Evolutionary conservation across 306 rosid genomes (phyloP).

Genomic region (Dryas alaskensis): DNA sequence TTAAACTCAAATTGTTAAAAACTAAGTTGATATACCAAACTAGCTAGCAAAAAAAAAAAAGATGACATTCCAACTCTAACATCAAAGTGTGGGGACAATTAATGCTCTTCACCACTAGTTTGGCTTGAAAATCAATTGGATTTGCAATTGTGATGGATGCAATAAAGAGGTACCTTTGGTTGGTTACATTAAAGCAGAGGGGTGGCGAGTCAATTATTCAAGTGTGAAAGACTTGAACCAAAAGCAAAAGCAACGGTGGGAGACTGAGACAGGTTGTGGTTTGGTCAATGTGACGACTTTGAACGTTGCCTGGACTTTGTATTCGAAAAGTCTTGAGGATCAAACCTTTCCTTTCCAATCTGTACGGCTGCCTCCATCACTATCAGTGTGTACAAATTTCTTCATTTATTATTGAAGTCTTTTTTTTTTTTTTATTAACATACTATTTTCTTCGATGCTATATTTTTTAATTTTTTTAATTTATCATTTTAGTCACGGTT

Average conservation of each 20-base stretch:
- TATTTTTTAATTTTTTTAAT: too few relatives aligned
- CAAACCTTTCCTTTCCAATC: neutral
- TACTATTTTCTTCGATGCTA: too few relatives aligned
- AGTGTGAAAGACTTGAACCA: neutral
- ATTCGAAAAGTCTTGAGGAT: neutral
- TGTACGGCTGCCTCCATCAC: neutral
- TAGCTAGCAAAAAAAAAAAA: neutral
- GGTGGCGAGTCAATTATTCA: neutral
- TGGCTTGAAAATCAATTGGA: neutral
- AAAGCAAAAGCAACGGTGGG: neutral
- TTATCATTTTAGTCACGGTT: too few relatives aligned
- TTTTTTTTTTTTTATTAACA: too few relatives aligned
- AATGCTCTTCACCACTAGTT: neutral
- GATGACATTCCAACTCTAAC: too few relatives aligned
- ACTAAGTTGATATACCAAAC: too few relatives aligned
- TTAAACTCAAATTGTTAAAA: too few relatives aligned
- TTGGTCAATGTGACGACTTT: neutral
- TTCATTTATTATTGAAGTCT: too few relatives aligned
- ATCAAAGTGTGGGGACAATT: too few relatives aligned
- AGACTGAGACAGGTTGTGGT: neutral
- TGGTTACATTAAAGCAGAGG: neutral
- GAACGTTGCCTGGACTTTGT: neutral
- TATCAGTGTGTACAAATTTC: too few relatives aligned
- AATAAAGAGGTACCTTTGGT: too few relatives aligned
- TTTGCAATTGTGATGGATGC: neutral